Base-by-base conservation (phyloP, 2,329 filamentous ascomycete genomes). In the Exophiala sp. region DNA sequence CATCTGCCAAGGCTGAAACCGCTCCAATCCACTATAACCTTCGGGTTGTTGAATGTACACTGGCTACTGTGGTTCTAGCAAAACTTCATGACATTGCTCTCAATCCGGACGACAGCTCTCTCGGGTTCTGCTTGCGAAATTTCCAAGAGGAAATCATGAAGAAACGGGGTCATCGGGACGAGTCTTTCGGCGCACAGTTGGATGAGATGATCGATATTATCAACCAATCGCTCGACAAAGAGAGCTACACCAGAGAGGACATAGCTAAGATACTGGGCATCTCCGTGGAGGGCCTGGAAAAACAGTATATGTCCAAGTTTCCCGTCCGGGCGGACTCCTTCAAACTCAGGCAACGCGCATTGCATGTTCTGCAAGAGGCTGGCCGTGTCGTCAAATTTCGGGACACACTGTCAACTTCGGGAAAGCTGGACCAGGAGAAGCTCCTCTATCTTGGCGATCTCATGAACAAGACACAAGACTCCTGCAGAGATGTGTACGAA, bases 21-120 rank as follows among this genome's bases (percentile, higher is more conserved):
- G 93, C 85, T 0, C 91, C 91, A 0, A 83, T 94, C 57, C 88
- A 91, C 75, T 98, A 97, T 75, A 98, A 98, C 68, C 79, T 98
- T 19, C 85, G 93, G 22, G 93, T 98, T 1, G 93, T 96, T 30
- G 93, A 98, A 70, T 94, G 88, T 72, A 93, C 86, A 46, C 78
- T 98, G 24, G 93, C 93, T 2, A 89, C 93, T 2, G 73, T 79
- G 13, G 76, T 83, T 23, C 68, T 85, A 1, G 76, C 80, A 34
- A 82, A 81, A 60, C 73, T 76, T 34, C 74, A 81, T 53, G 72
- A 72, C 1, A 63, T 85, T 29, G 81, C 79, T 1, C 80, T 97
- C 1, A 83, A 87, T 14, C 70, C 78, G 48, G 93, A 98, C 66
- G 82, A 83, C 3, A 86, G 85, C 2, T 91, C 93, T 0, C 76